phyloP scores from a whole-genome alignment of 2,329 filamentous ascomycete species.

The Ophiostoma montium region DNA sequence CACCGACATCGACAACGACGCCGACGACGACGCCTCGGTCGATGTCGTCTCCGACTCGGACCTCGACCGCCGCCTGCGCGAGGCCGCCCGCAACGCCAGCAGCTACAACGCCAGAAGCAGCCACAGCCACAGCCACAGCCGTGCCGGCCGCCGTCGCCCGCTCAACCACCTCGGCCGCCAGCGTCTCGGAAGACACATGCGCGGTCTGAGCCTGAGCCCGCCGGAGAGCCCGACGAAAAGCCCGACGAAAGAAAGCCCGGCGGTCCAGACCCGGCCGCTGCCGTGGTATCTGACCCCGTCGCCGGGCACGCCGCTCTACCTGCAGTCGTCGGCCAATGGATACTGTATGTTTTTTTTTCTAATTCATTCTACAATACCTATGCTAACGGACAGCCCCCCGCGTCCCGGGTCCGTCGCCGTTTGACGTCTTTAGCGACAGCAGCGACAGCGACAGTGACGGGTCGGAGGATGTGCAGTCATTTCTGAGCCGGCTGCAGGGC shows the following conservation, averaged over 20 bases:
- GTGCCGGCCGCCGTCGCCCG: not conserved
- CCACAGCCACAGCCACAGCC: no score
- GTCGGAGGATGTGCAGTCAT: not conserved
- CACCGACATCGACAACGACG: not conserved
- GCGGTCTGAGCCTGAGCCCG: no score
- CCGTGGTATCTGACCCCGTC: not conserved
- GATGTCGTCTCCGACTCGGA: not conserved
- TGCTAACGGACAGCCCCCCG: not conserved
- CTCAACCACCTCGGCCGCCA: no score
- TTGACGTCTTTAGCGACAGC: not conserved
- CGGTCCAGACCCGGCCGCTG: no score
- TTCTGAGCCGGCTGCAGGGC: not conserved
- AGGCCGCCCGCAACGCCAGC: not conserved
- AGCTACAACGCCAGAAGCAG: no score
- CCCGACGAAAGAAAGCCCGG: no score
- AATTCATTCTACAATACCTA: not conserved
- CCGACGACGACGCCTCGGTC: not conserved
- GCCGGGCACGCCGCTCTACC: not conserved
- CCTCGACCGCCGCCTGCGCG: not conserved
- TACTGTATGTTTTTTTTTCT: not conserved
- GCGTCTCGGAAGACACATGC: no score
- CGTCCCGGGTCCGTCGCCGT: not conserved
- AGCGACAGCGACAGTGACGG: not conserved
- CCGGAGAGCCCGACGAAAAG: no score
- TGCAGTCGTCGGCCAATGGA: not conserved